Evolutionary conservation across 345 rosid species (phyloP).

Genomic region (Zanthoxylum bungeanum): DNA sequence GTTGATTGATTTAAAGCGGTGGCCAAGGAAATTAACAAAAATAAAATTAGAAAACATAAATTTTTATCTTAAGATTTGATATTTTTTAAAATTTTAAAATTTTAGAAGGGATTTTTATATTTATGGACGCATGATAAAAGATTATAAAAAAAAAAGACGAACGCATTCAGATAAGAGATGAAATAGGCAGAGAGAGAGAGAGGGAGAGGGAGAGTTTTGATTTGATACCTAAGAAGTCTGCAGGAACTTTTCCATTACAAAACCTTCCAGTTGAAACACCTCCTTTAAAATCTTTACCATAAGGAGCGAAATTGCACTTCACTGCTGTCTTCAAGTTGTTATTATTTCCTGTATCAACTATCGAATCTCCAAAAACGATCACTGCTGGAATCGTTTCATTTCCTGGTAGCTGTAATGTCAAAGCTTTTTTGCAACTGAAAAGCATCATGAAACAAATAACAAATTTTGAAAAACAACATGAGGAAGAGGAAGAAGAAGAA

Average conservation of each 20-base stretch:
- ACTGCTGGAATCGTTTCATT: constrained; percentile 52
- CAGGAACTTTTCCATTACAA: constrained; percentile 67
- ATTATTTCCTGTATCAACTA: constrained; percentile 82
- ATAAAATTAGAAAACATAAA: too few species aligned
- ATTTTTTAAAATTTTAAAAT: too few species aligned
- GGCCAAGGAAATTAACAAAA: too few species aligned
- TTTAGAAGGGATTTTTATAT: too few species aligned
- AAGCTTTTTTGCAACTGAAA: constrained; percentile 2
- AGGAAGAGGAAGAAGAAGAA: neutral
- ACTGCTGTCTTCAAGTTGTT: constrained; percentile 43
- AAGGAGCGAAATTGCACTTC: constrained; percentile 68
- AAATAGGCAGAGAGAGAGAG: neutral
- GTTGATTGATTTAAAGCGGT: too few species aligned
- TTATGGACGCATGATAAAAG: too few species aligned
- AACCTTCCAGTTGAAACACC: constrained; percentile 77
- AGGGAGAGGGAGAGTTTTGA: neutral
- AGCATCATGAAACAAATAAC: neutral
- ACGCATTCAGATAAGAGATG: too few species aligned
- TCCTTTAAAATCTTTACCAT: constrained; percentile 56
- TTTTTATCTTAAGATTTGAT: too few species aligned
- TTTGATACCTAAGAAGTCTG: constrained; percentile 55
- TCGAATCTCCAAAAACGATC: constrained; percentile 77
- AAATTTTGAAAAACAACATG: neutral
- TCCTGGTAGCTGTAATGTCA: constrained; percentile 23
- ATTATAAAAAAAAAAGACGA: too few species aligned